These are phyloP conservation scores for Termitomyces sp. DNA, from an alignment of 768 basidiomycete genomes.

Conservation along the genomic window DNA sequence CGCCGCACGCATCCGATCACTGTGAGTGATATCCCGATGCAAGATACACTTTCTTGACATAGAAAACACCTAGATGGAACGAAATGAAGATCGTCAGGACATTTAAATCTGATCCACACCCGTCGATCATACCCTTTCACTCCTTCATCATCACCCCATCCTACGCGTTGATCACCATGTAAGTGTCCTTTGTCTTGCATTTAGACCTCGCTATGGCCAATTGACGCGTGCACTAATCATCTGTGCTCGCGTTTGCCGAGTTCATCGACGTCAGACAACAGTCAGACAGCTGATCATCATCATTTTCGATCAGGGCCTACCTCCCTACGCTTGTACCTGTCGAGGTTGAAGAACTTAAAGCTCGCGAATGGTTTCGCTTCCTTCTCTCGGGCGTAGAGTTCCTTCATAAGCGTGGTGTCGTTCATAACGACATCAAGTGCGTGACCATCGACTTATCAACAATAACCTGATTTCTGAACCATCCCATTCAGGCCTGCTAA, in stretches of 20 bases:
- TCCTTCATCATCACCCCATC: slow-evolving; percentile 91
- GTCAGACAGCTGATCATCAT: slow-evolving; percentile 6
- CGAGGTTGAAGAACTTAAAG: slow-evolving; percentile 74
- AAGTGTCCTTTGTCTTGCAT: slow-evolving; percentile 23
- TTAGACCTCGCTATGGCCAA: not conserved
- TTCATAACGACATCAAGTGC: slow-evolving; percentile 94
- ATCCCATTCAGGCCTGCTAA: slow-evolving; percentile 70
- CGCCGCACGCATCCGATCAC: slow-evolving; percentile 81
- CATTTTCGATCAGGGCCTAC: slow-evolving; percentile 58
- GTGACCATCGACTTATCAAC: slow-evolving; percentile 18
- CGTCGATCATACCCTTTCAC: slow-evolving; percentile 88
- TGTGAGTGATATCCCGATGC: slow-evolving; percentile 42
- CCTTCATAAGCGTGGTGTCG: slow-evolving; percentile 76
- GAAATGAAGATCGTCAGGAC: slow-evolving; percentile 94
- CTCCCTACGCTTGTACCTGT: slow-evolving; percentile 86
- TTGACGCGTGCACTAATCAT: slow-evolving; percentile 4
- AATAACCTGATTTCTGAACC: not conserved
- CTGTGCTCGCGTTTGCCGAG: slow-evolving; percentile 10
- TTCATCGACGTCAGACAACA: not conserved
- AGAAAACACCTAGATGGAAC: slow-evolving; percentile 65
- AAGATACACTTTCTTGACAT: slow-evolving; percentile 3
- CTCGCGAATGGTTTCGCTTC: slow-evolving; percentile 75
- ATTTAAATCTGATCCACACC: slow-evolving; percentile 82
- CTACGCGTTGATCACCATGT: slow-evolving; percentile 92
- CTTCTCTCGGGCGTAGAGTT: slow-evolving; percentile 82